Base-by-base conservation (phyloP, 805 yeast species). In the Metschnikowia chrysomelidarum region DNA sequence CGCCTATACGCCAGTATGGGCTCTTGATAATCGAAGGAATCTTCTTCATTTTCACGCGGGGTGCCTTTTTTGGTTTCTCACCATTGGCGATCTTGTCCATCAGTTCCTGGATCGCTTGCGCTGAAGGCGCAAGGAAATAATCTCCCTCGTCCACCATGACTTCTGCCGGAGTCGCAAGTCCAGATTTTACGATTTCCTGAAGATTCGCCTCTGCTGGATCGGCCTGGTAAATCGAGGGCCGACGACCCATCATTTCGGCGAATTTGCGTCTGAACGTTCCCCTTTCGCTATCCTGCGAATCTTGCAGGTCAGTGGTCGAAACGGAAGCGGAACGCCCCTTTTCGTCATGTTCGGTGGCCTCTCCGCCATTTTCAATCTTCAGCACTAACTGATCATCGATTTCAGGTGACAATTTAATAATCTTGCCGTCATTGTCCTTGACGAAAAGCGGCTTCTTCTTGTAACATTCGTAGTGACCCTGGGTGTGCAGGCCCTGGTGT, bases 401-500 rank as follows among this genome's bases (percentile, higher is more conserved):
- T 40, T 67, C 72, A 1, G 71, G 70, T 3, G 67, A 57, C 31
- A 68, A 47, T 46, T 68, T 68, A 44, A 64, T 56, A 18, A 62
- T 64, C 32, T 53, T 55, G 1, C 72, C 70, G 5, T 64, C 72
- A 13, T 56, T 49, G 38, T 64, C 65, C 42, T 71, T 75, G 34
- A 67, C 77, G 37, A 70, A 72, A 3, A 72, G 56, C 2, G 93
- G 91, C 54, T 88, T 89, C 30, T 78, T 78, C 43, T 84, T 80
- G 55, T 78, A 87, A 50, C 96, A 86, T 51, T 89, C 95, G 55
- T 88, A 89, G 54, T 89, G 98, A 1, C 98, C 98, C 27, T 78
- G 75, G 14, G 80, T 73, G 58, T 89, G 97, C 1, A 91, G 79
- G 0, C 98, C 98, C 29, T 80, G 77, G 56, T 93, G 98, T 46